Base-by-base conservation (phyloP, 805 yeast genomes). In the Blastobotrys mokoenaii region DNA sequence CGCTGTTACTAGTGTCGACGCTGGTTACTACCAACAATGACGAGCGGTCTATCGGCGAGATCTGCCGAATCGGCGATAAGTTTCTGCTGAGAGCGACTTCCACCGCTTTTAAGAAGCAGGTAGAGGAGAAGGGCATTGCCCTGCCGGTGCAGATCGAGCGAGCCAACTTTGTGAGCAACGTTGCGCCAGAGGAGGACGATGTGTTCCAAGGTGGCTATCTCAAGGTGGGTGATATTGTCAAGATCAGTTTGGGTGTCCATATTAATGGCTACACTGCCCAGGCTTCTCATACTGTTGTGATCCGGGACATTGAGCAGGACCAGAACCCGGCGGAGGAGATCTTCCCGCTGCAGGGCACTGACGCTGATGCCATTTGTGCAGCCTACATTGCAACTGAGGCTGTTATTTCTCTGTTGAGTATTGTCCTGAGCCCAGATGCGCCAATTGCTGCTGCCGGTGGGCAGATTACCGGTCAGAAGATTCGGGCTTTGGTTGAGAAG, bases 211-310 rank as follows among this genome's bases (percentile, higher is more conserved):
- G 61, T n/a, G 67, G 67, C 20, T 63, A 65, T 44, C 77, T 84
- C 55, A 62, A 64, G 45, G 77, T 79, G 18, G 97, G 97, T 42
- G 97, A 93, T 63, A 72, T 89, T 40, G 86, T 86, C 30, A 89
- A 90, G 50, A 74, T 93, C 47, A 70, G 84, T 10, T 71, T 90
- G 25, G 98, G 97, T 41, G 89, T 83, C 48, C 97, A 93, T 52
- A 77, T 93, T 54, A 98, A 93, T 65, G 98, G 98, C 46, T 93
- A 89, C 69, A 84, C 97, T 10, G 80, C 95, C 1, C 77, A 79
- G 61, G 79, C 78, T 9, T 79, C 95, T 25, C 98, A 93, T 65
- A 89, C 97, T 1, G 59, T 87, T 51, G 93, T 88, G 27, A 79
- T 88, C 44, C 51, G 60, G 15, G 57, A 55, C 25, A 94, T 94